A percentile compares a stretch with the other conserved stretches of the same genome.
phyloP scores from a whole-genome alignment of 768 basidiomycete species.

The Russula sp. region DNA sequence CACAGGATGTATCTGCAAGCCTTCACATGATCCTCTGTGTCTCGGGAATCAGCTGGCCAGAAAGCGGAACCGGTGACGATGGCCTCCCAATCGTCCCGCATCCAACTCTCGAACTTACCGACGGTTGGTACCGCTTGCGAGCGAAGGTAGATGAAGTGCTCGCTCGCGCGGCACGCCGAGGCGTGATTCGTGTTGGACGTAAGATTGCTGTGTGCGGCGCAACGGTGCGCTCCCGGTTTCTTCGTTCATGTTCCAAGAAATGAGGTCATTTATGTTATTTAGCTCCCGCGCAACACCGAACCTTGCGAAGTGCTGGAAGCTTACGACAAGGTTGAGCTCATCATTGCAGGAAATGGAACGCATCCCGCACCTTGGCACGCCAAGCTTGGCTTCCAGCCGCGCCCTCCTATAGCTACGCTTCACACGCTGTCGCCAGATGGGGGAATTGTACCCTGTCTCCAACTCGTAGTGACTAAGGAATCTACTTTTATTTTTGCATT shows the following conservation, averaged over 20 bases:
- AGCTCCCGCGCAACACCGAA: slow-evolving; percentile 41
- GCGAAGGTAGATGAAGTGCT: slow-evolving; percentile 71
- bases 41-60: slow-evolving; percentile 57
- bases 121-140: slow-evolving; percentile 91
- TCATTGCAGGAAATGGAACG: slow-evolving; percentile 77
- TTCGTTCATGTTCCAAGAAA: slow-evolving; percentile 28
- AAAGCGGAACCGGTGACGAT: slow-evolving; percentile 32
- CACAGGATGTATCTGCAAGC: slow-evolving; percentile 73
- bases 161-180: slow-evolving; percentile 56
- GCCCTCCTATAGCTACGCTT: slow-evolving; percentile 66
- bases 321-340: slow-evolving; percentile 55
- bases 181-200: slow-evolving; percentile 64
- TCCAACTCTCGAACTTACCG: slow-evolving; percentile 82
- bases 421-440: slow-evolving; percentile 77
- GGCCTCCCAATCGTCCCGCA: slow-evolving; percentile 32
- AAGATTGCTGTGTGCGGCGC: slow-evolving; percentile 81
- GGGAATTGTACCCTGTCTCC: slow-evolving; percentile 66
- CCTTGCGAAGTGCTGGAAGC: slow-evolving; percentile 79
- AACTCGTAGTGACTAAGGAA: slow-evolving; percentile 65
- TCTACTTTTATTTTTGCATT: neutral
- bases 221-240: slow-evolving; percentile 39
- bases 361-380: slow-evolving; percentile 84
- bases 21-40: slow-evolving; percentile 83
- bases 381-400: slow-evolving; percentile 69
- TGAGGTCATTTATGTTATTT: slow-evolving; percentile 35